These are phyloP conservation scores for Lagenaria siceraria DNA, from an alignment of 306 rosid species.

Conservation along the genomic window DNA sequence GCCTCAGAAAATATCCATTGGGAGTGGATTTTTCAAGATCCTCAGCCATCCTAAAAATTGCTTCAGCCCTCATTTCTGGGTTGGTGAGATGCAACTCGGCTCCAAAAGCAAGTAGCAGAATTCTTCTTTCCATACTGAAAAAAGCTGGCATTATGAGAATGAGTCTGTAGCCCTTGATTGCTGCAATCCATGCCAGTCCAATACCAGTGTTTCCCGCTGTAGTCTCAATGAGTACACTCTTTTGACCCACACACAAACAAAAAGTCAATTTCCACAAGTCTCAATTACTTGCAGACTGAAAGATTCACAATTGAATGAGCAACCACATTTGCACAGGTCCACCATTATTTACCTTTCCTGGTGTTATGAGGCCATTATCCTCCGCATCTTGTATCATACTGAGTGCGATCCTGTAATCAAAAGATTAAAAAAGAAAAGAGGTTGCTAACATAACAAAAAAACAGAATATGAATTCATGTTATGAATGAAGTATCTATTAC, in stretches of 20 bases:
- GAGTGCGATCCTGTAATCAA: conserved; percentile 37
- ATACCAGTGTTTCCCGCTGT: conserved; percentile 87
- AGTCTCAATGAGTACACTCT: conserved; percentile 64
- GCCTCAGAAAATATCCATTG: conserved; percentile 32
- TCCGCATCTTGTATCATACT: conserved; percentile 88
- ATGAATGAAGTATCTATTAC: conserved; percentile 1
- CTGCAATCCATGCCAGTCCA: conserved; percentile 68
- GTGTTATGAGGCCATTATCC: conserved; percentile 60
- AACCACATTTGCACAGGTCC: background rate
- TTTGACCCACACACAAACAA: conserved; percentile 3
- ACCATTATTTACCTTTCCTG: conserved; percentile 51
- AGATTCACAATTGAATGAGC: background rate
- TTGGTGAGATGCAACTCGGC: conserved; percentile 63
- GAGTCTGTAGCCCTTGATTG: conserved; percentile 56
- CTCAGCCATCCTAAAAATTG: conserved; percentile 31
- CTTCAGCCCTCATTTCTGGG: conserved; percentile 42
- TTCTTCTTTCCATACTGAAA: conserved; percentile 54
- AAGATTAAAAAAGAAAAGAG: conserved; percentile 1
- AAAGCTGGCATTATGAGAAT: conserved; percentile 45
- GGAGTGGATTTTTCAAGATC: conserved; percentile 46
- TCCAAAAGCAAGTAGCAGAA: conserved; percentile 60
- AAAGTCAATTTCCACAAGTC: background rate
- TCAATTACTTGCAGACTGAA: background rate
- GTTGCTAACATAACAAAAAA: too few species aligned
- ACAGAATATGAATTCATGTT: background rate